A percentile compares a stretch with the other conserved stretches of the same genome.
These are phyloP conservation scores for Rhodotorula diobovata DNA, from an alignment of 768 basidiomycete species.

Conservation along the genomic window DNA sequence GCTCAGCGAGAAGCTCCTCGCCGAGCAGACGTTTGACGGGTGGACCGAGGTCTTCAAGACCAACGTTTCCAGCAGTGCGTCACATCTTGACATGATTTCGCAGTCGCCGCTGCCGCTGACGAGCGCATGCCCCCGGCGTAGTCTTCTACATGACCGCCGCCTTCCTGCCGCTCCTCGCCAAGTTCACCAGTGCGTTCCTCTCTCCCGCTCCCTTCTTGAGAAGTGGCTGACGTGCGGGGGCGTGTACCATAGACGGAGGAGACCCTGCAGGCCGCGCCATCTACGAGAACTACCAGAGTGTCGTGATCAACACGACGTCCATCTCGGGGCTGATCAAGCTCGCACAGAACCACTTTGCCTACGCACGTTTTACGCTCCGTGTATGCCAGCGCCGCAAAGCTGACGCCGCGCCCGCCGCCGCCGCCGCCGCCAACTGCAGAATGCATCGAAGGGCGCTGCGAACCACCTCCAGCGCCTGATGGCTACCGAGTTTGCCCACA, in stretches of 20 bases:
- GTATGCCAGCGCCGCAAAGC: not conserved
- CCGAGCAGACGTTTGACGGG: constrained; percentile 2
- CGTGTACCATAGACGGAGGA: not conserved
- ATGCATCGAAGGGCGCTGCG: constrained; percentile 19
- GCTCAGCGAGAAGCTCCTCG: not conserved
- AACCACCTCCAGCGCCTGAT: constrained; percentile 27
- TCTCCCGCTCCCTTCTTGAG: not conserved
- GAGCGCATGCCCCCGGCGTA: not conserved
- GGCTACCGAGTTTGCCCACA: constrained; percentile 14
- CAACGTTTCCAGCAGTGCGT: constrained; percentile 6
- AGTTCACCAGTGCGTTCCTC: constrained; percentile 2
- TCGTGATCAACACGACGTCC: constrained; percentile 12
- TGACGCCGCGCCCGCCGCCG: not conserved
- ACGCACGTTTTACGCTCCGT: not conserved
- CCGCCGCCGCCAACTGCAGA: not conserved
- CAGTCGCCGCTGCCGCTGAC: too few species aligned
- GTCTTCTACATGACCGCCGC: constrained; percentile 20
- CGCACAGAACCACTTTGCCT: not conserved
- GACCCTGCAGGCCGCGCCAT: constrained; percentile 14
- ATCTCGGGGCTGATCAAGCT: constrained; percentile 22
- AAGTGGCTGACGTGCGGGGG: not conserved
- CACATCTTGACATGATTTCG: too few species aligned
- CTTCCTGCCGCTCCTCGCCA: constrained; percentile 28
- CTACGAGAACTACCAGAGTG: constrained; percentile 15
- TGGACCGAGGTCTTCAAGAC: constrained; percentile 30